Base-by-base conservation (phyloP, 2,329 filamentous ascomycete genomes). In the Trichophyton rubrum region DNA sequence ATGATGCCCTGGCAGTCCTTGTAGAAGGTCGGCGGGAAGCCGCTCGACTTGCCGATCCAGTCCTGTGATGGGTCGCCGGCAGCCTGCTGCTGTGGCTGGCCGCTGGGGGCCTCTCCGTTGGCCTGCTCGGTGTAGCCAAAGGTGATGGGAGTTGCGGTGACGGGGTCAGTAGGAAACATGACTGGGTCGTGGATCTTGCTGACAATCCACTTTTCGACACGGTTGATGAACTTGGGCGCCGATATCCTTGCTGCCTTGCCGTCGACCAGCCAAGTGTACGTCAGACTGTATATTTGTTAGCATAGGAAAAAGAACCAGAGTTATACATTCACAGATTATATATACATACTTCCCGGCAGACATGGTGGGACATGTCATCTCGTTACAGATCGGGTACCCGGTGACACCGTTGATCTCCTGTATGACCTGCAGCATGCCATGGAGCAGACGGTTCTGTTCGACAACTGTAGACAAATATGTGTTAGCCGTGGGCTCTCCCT, bases 191-290 rank as follows among this genome's bases (percentile, higher is more conserved):
- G 89, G 65, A 96, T 90, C 77, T 97, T 97, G 75, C 90, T 90
- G 33, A 89, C 88, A 71, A 97, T 95, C 91, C 92, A 97, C 70
- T 92, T 89, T 76, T 96, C 91, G 73, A 97, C 95, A 27, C 96
- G 84, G 66, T 89, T 90, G 77, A 96, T 93, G 77, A 97, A 97
- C 73, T 95, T 90, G 64, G 86, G 86, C 5, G 92, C 92, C 2
- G 92, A 90, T 47, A 97, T 87, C 74, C 95, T 92, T 65, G 95
- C 90, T 9, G 92, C 90, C 70, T 87, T 85, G 68, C 89, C 86
- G 66, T 86, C 86, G 75, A 96, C 95, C 60, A 97, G 83, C 92
- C 92, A 97, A 56, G 91, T 96, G 74, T 96, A 97, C 27, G 90
- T 95, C 74, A 95, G 87, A 68, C 93, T 95, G 55, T 62, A 33